A percentile compares a stretch with the other conserved stretches of the same genome.
These are phyloP conservation scores for Haematococcus lacustris DNA, from an alignment of 139 green algal species.

Conservation along the genomic window DNA sequence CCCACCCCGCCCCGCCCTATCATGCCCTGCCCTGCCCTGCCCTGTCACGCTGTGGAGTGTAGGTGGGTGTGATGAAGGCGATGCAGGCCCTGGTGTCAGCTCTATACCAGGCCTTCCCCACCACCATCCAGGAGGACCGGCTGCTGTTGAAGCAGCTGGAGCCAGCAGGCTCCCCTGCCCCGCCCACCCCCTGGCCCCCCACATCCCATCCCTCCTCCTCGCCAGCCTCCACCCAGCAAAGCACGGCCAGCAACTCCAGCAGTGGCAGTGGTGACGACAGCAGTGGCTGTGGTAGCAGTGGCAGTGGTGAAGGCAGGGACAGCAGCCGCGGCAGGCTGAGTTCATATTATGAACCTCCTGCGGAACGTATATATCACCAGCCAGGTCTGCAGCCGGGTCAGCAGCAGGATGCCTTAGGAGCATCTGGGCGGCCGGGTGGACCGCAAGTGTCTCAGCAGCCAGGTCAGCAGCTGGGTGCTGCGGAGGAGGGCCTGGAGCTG, in stretches of 20 bases:
- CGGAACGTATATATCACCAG: too few relatives aligned
- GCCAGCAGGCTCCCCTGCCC: background rate
- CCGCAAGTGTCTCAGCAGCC: too few relatives aligned
- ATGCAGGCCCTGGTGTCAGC: slow-evolving; percentile 24
- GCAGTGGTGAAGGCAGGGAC: background rate
- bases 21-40: too few relatives aligned
- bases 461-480: too few relatives aligned
- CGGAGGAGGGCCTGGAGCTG: too few relatives aligned
- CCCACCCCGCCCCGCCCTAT: too few relatives aligned
- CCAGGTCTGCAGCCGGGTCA: too few relatives aligned
- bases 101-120: slow-evolving; percentile 41
- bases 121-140: slow-evolving; percentile 33
- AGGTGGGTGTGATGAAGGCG: slow-evolving; percentile 23
- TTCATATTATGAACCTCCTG: too few relatives aligned
- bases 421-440: too few relatives aligned
- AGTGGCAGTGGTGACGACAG: background rate
- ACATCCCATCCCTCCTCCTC: background rate
- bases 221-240: too few relatives aligned
- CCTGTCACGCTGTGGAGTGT: background rate
- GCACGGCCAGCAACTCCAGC: background rate
- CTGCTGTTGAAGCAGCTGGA: background rate
- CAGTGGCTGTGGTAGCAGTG: background rate
- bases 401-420: too few relatives aligned
- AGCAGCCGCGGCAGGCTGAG: too few relatives aligned
- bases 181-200: background rate